Evolutionary conservation across 2,329 filamentous ascomycete genomes (phyloP), one percentile per base, ranked within the genome.

Genomic region (Hysterium pulicare): DNA sequence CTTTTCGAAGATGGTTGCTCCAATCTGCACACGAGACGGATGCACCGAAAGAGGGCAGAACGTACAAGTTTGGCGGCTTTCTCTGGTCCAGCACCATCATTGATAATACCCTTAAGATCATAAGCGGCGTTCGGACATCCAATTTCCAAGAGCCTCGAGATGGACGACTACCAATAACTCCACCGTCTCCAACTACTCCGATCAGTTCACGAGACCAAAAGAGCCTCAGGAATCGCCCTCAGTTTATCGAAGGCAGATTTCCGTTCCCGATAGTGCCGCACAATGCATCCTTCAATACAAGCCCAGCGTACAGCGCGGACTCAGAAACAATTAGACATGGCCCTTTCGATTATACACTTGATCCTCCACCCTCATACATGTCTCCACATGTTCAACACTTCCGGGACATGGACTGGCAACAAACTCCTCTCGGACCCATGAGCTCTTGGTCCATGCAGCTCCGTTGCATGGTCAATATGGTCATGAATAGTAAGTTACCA

Each of bases 401-500:
- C 19, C 78, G 84, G 28, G 80, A 76, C 16, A 66, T 83, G 16
- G 81, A 90, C 58, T 93, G 87, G 87, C 76, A 77, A 2, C 70
- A 75, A 0, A 91, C 87, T 1, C 69, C 81, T 2, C 71, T 91
- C 1, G 87, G 87, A 0, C 82, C 85, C 0, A 86, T 91, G 31
- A 78, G 82, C 44, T 62, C 72, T 16, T 93, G 87, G 86, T 66
- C 76, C 2, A 63, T 76, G 21, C 84, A 88, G 51, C 66, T 91
- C 40, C 78, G 87, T 39, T 79, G 79, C 50, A 84, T 90, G 78
- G 82, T 84, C 28, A 90, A 90, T 58, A 69, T 90, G 41, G 78
- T 90, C 48, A 87, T 91, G 83, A 53, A 53, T 11, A 54, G 58
- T 32, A 47, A 42, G 11, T 44, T 54, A 4, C 83, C 84, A 1